Base-by-base conservation (phyloP, 2,329 filamentous ascomycete genomes). In the Calonectria henricotiae region DNA sequence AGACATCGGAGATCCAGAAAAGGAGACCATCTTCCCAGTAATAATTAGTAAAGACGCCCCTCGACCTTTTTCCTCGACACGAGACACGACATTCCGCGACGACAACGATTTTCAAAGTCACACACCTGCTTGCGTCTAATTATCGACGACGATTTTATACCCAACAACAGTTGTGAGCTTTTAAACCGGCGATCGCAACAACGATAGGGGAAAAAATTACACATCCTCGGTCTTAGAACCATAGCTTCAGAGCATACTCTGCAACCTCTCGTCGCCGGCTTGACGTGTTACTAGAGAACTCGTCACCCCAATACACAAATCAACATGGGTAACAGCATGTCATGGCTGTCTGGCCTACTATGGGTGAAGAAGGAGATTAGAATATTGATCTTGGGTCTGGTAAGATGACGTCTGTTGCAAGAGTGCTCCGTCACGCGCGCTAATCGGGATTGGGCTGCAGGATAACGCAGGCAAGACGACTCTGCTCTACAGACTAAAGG, bases 401-500 rank as follows among this genome's bases (percentile, higher is more conserved):
- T 98, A 92, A 77, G 72, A 77, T 74, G 75, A 73, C 74, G 74
- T 73, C 68, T 71, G 35, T 54, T 46, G 23, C 62, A 27, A 43
- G 51, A 35, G 23, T 35, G 58, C 46, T 62, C 72, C 66, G 27
- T 41, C 75, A 72, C 72, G 78, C 65, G 35, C 62, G 64, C 72
- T 76, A 74, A 73, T 65, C 37, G 64, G 61, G 20, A 20, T 37
- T 65, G 65, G 68, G 25, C 61, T 65, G 44, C 44, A 98, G 94
- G 96, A 99, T 84, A 98, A 98, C 84, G 96, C 96, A 58, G 96
- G 96, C 83, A 99, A 99, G 86, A 99, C 96, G 49, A 99, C 96
- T 37, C 88, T 99, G 70, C 87, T 99, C 69, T 99, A 99, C 87
- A 93, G 96, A 84, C 87, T 99, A 77, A 98, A 98, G 92, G 94